phyloP scores from a whole-genome alignment of 108 stramenopile species.

The Skeletonema grethae region DNA sequence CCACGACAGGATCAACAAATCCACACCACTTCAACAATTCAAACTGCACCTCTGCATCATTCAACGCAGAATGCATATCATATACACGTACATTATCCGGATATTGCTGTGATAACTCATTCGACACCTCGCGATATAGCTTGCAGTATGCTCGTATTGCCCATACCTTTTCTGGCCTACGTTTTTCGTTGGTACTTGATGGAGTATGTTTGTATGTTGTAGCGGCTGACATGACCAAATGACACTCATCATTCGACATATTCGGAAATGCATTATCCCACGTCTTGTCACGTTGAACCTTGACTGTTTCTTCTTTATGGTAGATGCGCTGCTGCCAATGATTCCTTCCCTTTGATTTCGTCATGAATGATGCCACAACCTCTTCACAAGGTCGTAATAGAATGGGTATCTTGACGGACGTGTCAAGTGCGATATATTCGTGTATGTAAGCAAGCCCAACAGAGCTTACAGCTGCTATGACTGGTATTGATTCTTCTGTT shows the following conservation, averaged over 20 bases:
- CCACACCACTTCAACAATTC: conserved; percentile 8
- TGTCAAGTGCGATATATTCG: background rate
- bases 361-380: conserved; percentile 11
- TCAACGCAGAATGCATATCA: conserved; percentile 13
- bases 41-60: conserved; percentile 4
- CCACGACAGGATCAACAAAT: conserved; percentile 5
- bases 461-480: background rate
- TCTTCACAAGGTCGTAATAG: conserved; percentile 9
- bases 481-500: background rate
- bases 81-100: conserved; percentile 10
- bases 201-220: background rate
- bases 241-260: conserved; percentile 11
- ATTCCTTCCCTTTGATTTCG: conserved; percentile 14
- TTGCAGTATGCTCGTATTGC: background rate
- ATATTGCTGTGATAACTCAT: background rate
- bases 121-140: background rate
- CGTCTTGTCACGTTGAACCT: conserved; percentile 13
- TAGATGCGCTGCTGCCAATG: conserved; percentile 4
- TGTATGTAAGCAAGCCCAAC: background rate
- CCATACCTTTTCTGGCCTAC: background rate
- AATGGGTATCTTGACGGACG: conserved; percentile 8
- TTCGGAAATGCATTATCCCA: conserved; percentile 17
- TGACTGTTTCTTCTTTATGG: too few species aligned
- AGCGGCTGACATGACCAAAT: background rate
- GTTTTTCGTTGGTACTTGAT: background rate